Evolutionary conservation across 2,329 filamentous ascomycete genomes (phyloP).

Genomic region (Stagonosporopsis tanaceti): DNA sequence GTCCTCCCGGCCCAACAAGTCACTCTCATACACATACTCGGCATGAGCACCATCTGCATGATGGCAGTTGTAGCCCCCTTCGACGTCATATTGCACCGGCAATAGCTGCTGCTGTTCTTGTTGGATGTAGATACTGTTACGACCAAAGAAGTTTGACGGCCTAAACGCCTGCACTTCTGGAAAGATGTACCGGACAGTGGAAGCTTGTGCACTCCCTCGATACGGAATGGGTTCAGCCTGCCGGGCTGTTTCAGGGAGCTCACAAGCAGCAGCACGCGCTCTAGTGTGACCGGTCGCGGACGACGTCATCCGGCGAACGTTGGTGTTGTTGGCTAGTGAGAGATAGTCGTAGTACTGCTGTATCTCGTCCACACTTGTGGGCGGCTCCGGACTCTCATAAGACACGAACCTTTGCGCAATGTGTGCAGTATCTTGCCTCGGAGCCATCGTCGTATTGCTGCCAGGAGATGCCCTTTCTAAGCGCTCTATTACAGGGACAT

Average conservation of each 20-base stretch:
- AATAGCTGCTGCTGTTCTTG: conserved; percentile 30
- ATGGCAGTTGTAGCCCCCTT: not conserved
- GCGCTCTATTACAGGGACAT: not conserved
- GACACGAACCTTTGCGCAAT: not conserved
- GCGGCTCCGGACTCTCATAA: conserved; percentile 20
- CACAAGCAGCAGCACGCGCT: not conserved
- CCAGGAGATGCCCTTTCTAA: conserved; percentile 3
- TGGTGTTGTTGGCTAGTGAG: conserved; percentile 2
- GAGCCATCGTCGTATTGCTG: not conserved
- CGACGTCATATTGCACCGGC: not conserved
- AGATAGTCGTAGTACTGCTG: conserved; percentile 38
- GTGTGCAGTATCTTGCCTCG: not conserved
- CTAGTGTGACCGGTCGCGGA: not conserved
- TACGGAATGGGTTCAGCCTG: not conserved
- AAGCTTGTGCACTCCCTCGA: conserved; percentile 11
- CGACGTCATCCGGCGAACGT: not conserved
- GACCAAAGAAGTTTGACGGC: conserved; percentile 24
- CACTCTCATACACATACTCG: not conserved
- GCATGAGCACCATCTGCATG: not conserved
- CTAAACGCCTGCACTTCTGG: conserved; percentile 11
- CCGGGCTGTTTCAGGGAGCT: not conserved
- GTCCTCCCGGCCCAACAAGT: not conserved
- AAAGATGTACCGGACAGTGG: conserved; percentile 27
- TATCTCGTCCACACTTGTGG: conserved; percentile 35
- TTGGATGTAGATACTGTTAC: conserved; percentile 36